Evolutionary conservation across 208 protist species (phyloP).

Genomic region (Crithidia brevicula): DNA sequence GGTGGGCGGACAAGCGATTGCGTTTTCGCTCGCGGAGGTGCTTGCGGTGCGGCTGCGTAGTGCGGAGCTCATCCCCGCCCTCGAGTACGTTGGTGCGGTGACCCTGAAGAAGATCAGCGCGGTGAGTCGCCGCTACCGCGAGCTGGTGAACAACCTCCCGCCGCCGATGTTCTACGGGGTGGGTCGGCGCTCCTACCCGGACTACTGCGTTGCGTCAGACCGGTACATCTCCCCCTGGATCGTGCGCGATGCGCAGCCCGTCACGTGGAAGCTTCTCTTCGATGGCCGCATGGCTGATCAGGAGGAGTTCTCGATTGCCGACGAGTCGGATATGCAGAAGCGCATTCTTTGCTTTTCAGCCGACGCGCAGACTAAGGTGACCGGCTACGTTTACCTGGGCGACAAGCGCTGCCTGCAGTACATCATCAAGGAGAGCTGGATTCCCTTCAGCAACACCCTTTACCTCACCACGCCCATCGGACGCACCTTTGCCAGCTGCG

Average conservation of each 20-base stretch:
- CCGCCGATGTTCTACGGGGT: slow-evolving; percentile 63
- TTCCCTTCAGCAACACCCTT: slow-evolving; percentile 69
- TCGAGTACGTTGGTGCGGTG: slow-evolving; percentile 69
- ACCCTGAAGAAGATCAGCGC: slow-evolving; percentile 72
- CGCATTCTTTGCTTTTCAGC: slow-evolving; percentile 53
- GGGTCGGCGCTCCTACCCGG: slow-evolving; percentile 57
- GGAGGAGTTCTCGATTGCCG: slow-evolving; percentile 63
- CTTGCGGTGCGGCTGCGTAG: slow-evolving; percentile 54
- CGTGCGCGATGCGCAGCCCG: slow-evolving; percentile 51
- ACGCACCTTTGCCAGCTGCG: slow-evolving; percentile 59
- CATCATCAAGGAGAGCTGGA: slow-evolving; percentile 73
- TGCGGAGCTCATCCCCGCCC: slow-evolving; percentile 67
- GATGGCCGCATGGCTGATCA: slow-evolving; percentile 53
- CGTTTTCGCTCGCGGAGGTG: slow-evolving; percentile 58
- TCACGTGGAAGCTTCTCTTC: slow-evolving; percentile 64
- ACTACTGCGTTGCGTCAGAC: slow-evolving; percentile 68
- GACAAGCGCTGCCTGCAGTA: slow-evolving; percentile 54
- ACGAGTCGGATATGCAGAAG: slow-evolving; percentile 34
- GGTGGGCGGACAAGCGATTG: slow-evolving; percentile 31
- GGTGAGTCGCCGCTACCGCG: slow-evolving; percentile 64
- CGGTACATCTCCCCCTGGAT: slow-evolving; percentile 66
- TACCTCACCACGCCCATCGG: slow-evolving; percentile 58
- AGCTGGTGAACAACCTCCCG: slow-evolving; percentile 71
- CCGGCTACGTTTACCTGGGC: slow-evolving; percentile 68
- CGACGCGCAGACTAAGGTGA: slow-evolving; percentile 48